Evolutionary conservation across 805 yeast species (phyloP).

Genomic region (Wickerhamomyces rabaulensis): DNA sequence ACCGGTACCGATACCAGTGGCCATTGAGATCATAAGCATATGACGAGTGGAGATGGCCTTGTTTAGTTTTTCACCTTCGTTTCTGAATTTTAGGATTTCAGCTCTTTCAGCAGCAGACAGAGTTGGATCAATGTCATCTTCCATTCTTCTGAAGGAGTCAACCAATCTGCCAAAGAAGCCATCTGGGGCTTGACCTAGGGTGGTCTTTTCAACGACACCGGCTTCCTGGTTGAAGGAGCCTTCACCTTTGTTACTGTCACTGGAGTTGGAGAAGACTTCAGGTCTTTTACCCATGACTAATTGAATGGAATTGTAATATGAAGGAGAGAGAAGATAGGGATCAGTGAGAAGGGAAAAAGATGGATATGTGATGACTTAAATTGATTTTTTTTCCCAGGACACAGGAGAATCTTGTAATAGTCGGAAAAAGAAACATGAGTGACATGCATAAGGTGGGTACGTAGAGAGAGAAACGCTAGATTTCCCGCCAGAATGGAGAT

Average conservation of each 20-base stretch:
- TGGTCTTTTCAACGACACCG: constrained; percentile 17
- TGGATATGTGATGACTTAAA: neutral
- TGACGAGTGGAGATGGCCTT: constrained; percentile 44
- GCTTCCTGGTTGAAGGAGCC: constrained; percentile 16
- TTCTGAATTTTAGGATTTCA: constrained; percentile 15
- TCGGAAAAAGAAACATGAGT: neutral
- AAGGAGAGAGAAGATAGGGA: neutral
- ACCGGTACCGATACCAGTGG: constrained; percentile 83
- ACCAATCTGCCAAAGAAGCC: constrained; percentile 24
- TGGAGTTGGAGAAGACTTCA: constrained; percentile 5
- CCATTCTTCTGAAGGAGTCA: constrained; percentile 29
- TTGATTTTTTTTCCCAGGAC: neutral
- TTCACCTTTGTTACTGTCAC: constrained; percentile 15
- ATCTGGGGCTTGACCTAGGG: constrained; percentile 2
- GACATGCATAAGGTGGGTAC: neutral
- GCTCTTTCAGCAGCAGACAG: constrained; percentile 37
- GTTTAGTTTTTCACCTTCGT: constrained; percentile 30
- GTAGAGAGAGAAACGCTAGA: neutral
- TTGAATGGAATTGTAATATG: neutral
- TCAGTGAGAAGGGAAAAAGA: neutral
- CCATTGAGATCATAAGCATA: constrained; percentile 71
- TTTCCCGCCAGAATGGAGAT: neutral
- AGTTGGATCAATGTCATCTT: constrained; percentile 33
- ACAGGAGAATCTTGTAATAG: neutral
- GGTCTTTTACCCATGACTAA: constrained; percentile 4